These are phyloP conservation scores for Pseudogymnoascus sp. DNA, from an alignment of 2,329 filamentous ascomycete species.

Conservation along the genomic window DNA sequence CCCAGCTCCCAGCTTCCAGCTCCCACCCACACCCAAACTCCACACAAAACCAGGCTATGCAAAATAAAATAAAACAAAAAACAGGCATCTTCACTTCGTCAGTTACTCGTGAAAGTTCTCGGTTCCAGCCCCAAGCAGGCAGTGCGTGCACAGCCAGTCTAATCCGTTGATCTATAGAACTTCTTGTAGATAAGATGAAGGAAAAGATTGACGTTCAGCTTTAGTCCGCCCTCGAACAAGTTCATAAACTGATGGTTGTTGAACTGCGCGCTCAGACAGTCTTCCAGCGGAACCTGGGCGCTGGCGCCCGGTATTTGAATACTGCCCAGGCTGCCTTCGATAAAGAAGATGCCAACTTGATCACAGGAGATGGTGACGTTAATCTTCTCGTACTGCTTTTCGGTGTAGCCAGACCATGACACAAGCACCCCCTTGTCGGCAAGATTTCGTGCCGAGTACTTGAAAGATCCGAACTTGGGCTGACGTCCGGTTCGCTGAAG, in stretches of 20 bases:
- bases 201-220: slow-evolving; percentile 92
- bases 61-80: neutral
- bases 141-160: neutral
- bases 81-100: neutral
- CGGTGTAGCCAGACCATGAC: slow-evolving; percentile 75
- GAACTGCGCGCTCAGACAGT: slow-evolving; percentile 92
- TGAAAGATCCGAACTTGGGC: slow-evolving; percentile 96
- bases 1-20: neutral
- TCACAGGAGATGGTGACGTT: slow-evolving; percentile 93
- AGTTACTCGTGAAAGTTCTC: neutral
- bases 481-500: slow-evolving; percentile 86
- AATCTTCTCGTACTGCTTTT: slow-evolving; percentile 82
- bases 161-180: slow-evolving; percentile 66
- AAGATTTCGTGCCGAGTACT: slow-evolving; percentile 85
- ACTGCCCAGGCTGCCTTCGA: slow-evolving; percentile 83
- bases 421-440: slow-evolving; percentile 92
- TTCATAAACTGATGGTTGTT: slow-evolving; percentile 96
- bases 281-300: slow-evolving; percentile 82
- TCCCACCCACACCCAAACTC: slow-evolving; percentile 3
- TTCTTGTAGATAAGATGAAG: slow-evolving; percentile 98
- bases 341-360: slow-evolving; percentile 84
- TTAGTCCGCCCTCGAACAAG: slow-evolving; percentile 76
- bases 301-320: slow-evolving; percentile 95
- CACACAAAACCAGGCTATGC: slow-evolving; percentile 9
- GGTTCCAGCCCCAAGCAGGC: neutral